These are phyloP conservation scores for Fusarium lateritium DNA, from an alignment of 2,329 filamentous ascomycete genomes.

Conservation along the genomic window DNA sequence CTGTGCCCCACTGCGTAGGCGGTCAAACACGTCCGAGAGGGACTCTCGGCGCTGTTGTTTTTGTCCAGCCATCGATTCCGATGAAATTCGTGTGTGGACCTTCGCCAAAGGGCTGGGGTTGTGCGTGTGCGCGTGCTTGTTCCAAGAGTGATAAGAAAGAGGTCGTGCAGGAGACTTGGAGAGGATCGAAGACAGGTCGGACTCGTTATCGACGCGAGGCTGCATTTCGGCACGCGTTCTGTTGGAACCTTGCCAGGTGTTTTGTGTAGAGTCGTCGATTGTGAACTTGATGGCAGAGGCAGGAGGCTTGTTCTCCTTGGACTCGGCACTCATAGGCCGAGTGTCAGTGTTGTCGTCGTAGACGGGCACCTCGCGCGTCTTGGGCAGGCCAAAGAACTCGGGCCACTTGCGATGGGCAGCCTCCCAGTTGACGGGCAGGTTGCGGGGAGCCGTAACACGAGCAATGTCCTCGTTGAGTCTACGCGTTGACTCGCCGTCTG, in stretches of 20 bases:
- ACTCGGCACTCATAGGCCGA: slow-evolving; percentile 54
- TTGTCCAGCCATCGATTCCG: slow-evolving; percentile 45
- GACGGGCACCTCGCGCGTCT: slow-evolving; percentile 48
- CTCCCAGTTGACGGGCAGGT: slow-evolving; percentile 61
- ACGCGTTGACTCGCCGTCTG: slow-evolving; percentile 69
- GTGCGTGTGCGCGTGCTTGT: slow-evolving; percentile 50
- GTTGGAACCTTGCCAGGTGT: slow-evolving; percentile 58
- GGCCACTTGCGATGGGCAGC: slow-evolving; percentile 67
- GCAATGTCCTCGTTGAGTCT: slow-evolving; percentile 65
- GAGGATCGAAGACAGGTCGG: slow-evolving; percentile 63
- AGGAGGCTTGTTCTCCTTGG: slow-evolving; percentile 64
- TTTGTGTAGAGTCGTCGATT: slow-evolving; percentile 62
- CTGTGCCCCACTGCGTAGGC: slow-evolving; percentile 55
- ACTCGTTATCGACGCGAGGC: slow-evolving; percentile 67
- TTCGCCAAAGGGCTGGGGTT: slow-evolving; percentile 58
- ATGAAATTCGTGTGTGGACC: slow-evolving; percentile 52
- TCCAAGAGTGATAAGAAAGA: slow-evolving; percentile 45
- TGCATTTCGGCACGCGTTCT: slow-evolving; percentile 67
- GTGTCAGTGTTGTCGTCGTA: slow-evolving; percentile 55
- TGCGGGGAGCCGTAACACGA: slow-evolving; percentile 58
- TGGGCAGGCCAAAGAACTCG: slow-evolving; percentile 64
- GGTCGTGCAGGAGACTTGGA: slow-evolving; percentile 56
- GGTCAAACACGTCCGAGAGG: slow-evolving; percentile 54
- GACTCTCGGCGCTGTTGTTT: slow-evolving; percentile 50
- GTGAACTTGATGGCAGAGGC: slow-evolving; percentile 51